phyloP scores from a whole-genome alignment of 306 rosid genomes.

The Geum urbanum region DNA sequence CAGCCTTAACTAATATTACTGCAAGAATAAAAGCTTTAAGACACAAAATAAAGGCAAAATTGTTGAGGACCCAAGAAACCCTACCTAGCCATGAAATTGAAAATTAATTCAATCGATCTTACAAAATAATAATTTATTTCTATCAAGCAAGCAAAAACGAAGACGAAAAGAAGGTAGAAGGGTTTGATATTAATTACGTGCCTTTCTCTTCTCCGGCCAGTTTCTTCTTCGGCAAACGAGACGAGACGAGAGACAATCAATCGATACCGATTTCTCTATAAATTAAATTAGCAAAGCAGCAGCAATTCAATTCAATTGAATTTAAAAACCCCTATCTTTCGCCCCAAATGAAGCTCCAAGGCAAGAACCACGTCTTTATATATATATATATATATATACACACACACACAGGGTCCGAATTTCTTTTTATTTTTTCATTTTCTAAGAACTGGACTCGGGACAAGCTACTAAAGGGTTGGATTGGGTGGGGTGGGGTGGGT shows the following conservation, averaged over 20 bases:
- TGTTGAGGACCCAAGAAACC: conserved; percentile 17
- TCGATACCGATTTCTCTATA: conserved; percentile 29
- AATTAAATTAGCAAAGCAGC: background rate
- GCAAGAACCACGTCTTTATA: conserved; percentile 23
- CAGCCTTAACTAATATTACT: background rate
- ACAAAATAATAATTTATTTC: background rate
- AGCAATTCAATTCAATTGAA: background rate
- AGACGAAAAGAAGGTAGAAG: too few relatives aligned
- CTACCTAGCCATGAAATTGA: conserved; percentile 14
- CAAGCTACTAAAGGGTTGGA: too few relatives aligned
- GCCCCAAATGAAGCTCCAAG: conserved; percentile 21
- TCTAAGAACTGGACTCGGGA: too few relatives aligned
- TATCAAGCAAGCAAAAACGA: too few relatives aligned
- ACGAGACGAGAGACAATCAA: conserved; percentile 12
- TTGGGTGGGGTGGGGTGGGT: too few relatives aligned
- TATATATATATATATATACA: conserved; percentile 11
- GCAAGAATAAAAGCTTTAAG: background rate
- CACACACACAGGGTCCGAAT: conserved; percentile 37
- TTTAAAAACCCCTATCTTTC: conserved; percentile 19
- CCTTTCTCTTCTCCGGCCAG: too few relatives aligned
- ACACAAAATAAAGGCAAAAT: background rate
- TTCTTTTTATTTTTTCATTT: background rate
- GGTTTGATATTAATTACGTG: too few relatives aligned
- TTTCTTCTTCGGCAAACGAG: too few relatives aligned
- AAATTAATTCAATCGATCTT: conserved; percentile 4